Percentiles rank a stretch among this genome's conserved stretches.
phyloP scores from a whole-genome alignment of 192 early-diverging fungal species.

The Mycoemilia scoparia region DNA sequence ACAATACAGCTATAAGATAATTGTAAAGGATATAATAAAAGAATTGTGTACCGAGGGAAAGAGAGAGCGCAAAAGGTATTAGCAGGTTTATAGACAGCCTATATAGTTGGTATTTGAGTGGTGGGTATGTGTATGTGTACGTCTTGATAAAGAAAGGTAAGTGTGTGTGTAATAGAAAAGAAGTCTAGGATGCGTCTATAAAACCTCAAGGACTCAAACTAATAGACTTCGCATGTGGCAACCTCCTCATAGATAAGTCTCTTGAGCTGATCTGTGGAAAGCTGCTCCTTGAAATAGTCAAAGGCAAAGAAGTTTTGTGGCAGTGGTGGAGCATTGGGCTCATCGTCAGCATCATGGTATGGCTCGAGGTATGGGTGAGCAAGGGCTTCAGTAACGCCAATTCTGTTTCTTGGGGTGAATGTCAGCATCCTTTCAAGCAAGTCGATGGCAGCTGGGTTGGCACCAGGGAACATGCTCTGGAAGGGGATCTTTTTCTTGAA shows the following conservation, averaged over 20 bases:
- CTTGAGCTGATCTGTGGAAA: constrained; percentile 65
- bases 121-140: no score
- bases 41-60: no score
- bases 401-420: constrained; percentile 72
- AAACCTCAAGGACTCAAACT: no score
- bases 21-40: no score
- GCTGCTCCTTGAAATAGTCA: constrained; percentile 67
- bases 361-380: constrained; percentile 72
- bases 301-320: constrained; percentile 68
- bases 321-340: constrained; percentile 54
- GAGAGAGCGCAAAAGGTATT: no score
- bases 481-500: constrained; percentile 73
- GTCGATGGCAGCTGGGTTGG: constrained; percentile 74
- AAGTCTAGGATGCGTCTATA: no score
- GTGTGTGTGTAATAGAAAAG: no score
- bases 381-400: constrained; percentile 81
- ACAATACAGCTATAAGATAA: no score
- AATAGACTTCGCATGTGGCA: no score
- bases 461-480: constrained; percentile 65
- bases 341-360: constrained; percentile 50
- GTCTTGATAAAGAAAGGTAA: no score
- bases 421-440: constrained; percentile 70
- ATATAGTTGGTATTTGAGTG: no score
- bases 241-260: constrained; percentile 28
- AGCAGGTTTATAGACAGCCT: no score